A percentile compares a stretch with the other conserved stretches of the same genome.
Evolutionary conservation across 768 basidiomycete genomes (phyloP).

Genomic region (Ephemerocybe angulata): DNA sequence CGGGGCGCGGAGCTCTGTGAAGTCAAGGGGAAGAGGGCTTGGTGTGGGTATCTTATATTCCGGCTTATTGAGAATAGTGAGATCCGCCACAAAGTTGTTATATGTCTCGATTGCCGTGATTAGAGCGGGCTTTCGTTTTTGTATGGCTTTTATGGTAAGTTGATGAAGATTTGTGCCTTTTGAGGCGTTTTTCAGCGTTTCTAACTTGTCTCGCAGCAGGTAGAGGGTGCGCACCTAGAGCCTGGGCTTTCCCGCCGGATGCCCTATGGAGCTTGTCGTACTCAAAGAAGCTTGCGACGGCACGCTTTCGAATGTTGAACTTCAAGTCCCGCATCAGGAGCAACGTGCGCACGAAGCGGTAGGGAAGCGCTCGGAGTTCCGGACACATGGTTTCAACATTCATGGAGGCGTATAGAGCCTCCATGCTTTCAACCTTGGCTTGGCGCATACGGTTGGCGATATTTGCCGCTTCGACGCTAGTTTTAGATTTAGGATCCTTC

Average conservation of each 20-base stretch:
- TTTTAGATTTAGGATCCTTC: not conserved
- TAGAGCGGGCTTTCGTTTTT: constrained; percentile 25
- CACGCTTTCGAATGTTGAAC: constrained; percentile 32
- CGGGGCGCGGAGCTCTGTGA: constrained; percentile 20
- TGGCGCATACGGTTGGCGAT: constrained; percentile 15
- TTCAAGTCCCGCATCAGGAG: constrained; percentile 34
- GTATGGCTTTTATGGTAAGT: constrained; percentile 24
- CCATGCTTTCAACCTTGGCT: constrained; percentile 20
- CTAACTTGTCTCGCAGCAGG: not conserved
- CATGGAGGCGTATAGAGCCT: constrained; percentile 31
- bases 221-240: constrained; percentile 23
- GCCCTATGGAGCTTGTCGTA: constrained; percentile 33
- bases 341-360: constrained; percentile 27
- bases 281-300: constrained; percentile 31
- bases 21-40: constrained; percentile 22
- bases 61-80: constrained; percentile 9
- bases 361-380: constrained; percentile 25
- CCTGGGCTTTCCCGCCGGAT: constrained; percentile 20
- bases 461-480: not conserved
- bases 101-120: constrained; percentile 23
- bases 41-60: constrained; percentile 29
- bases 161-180: constrained; percentile 34
- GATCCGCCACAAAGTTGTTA: constrained; percentile 5
- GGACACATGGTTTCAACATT: constrained; percentile 31
- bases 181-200: not conserved